phyloP scores from a whole-genome alignment of 768 basidiomycete species.

The Cystofilobasidium ferigula region DNA sequence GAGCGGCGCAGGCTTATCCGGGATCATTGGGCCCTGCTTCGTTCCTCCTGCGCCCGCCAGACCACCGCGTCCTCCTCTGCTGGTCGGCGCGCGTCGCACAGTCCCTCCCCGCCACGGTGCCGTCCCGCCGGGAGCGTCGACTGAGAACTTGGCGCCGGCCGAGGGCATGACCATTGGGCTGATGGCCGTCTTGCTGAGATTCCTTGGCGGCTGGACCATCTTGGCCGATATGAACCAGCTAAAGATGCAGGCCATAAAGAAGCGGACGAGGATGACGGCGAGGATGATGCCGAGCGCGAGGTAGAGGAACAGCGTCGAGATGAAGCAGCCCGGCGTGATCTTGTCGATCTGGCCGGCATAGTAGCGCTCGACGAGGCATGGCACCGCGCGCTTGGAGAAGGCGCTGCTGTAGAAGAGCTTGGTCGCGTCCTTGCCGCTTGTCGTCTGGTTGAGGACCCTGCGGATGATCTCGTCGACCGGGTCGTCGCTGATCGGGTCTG shows the following conservation, averaged over 20 bases:
- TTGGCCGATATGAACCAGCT: conserved; percentile 85
- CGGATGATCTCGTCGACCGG: conserved; percentile 73
- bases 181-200: conserved; percentile 71
- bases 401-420: conserved; percentile 66
- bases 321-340: conserved; percentile 88
- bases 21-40: background rate
- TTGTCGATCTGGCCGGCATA: conserved; percentile 93
- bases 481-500: conserved; percentile 57
- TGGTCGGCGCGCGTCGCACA: conserved; percentile 8
- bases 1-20: conserved; percentile 43
- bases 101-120: conserved; percentile 71
- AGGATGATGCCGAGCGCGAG: conserved; percentile 82
- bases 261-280: conserved; percentile 77
- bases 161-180: conserved; percentile 85
- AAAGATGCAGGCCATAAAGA: conserved; percentile 91
- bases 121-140: conserved; percentile 80
- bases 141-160: conserved; percentile 84
- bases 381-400: conserved; percentile 55
- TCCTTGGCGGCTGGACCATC: conserved; percentile 64
- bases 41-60: conserved; percentile 44
- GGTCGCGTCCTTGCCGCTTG: conserved; percentile 77
- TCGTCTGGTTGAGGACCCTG: conserved; percentile 48
- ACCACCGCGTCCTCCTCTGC: conserved; percentile 44
- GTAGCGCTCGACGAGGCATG: conserved; percentile 75
- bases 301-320: conserved; percentile 79